These are phyloP conservation scores for Yamadazyma blattariae DNA, from an alignment of 1,139 yeast genomes.

Conservation along the genomic window DNA sequence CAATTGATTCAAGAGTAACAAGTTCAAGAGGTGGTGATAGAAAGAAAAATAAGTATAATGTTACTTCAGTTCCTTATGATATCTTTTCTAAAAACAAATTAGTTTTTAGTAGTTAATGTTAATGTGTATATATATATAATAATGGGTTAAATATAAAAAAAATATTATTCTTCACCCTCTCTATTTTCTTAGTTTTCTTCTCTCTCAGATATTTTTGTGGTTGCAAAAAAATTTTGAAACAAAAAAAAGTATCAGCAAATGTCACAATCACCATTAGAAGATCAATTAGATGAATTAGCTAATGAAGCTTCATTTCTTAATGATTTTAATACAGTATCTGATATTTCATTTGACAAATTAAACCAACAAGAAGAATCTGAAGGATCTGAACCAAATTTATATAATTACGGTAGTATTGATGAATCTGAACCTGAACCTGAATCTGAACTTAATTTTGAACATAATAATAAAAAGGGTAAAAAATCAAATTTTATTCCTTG, in stretches of 20 bases:
- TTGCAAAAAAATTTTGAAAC: too few species aligned
- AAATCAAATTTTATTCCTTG: slow-evolving; percentile 6
- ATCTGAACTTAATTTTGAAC: too few species aligned
- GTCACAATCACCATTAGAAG: slow-evolving; percentile 7
- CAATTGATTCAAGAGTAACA: slow-evolving; percentile 17
- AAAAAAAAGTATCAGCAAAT: too few species aligned
- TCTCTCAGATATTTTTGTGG: neutral
- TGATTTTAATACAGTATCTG: slow-evolving; percentile 1
- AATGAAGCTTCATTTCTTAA: slow-evolving; percentile 14
- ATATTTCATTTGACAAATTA: neutral
- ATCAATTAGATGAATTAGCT: slow-evolving; percentile 13
- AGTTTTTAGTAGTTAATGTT: slow-evolving; percentile 16
- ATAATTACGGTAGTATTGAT: slow-evolving; percentile 1
- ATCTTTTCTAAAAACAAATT: slow-evolving; percentile 20
- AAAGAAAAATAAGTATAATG: slow-evolving; percentile 28
- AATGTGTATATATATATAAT: slow-evolving; percentile 2
- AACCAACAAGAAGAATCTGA: too few species aligned
- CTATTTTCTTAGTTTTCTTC: neutral
- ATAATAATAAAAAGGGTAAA: too few species aligned
- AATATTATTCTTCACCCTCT: too few species aligned
- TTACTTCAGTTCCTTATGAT: slow-evolving; percentile 29
- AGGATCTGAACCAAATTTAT: too few species aligned
- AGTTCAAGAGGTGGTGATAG: slow-evolving; percentile 15
- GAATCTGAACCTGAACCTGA: too few species aligned
- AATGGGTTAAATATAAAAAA: too few species aligned